Conservation (phyloP, 441 rosid genomes). For the Syzygium malaccense region DNA sequence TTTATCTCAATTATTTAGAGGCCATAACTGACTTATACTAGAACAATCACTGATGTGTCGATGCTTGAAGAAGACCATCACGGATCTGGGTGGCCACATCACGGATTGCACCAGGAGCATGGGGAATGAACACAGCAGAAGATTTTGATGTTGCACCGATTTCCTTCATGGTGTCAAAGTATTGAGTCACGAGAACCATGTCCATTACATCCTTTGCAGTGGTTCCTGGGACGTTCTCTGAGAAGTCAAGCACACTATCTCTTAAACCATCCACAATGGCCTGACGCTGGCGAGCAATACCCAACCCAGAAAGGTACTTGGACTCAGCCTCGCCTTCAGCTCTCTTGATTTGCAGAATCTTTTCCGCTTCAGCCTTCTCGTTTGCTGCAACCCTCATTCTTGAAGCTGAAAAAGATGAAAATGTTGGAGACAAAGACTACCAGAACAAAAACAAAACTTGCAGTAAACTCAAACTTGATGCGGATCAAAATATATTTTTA, state of each 20-base stretch:
- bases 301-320: constrained; percentile 1
- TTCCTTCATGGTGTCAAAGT: constrained; percentile 8
- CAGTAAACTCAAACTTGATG: background rate
- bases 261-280: constrained; percentile 6
- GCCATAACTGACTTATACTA: background rate
- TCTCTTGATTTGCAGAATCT: background rate
- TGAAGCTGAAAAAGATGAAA: background rate
- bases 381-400: constrained; percentile 4
- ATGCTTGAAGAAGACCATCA: background rate
- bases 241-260: constrained; percentile 2
- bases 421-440: background rate
- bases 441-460: background rate
- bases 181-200: constrained; percentile 7
- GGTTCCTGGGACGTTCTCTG: background rate
- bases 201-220: constrained; percentile 4
- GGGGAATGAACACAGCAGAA: constrained; percentile 3
- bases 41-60: background rate
- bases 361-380: background rate
- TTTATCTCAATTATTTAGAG: background rate
- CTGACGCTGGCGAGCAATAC: constrained; percentile 5
- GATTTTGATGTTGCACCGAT: background rate
- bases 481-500: background rate
- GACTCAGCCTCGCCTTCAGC: constrained; percentile 8
- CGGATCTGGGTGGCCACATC: constrained; percentile 5
- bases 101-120: constrained; percentile 4